Conservation (phyloP, 345 rosid species). For the Euphorbia pulcherrima region DNA sequence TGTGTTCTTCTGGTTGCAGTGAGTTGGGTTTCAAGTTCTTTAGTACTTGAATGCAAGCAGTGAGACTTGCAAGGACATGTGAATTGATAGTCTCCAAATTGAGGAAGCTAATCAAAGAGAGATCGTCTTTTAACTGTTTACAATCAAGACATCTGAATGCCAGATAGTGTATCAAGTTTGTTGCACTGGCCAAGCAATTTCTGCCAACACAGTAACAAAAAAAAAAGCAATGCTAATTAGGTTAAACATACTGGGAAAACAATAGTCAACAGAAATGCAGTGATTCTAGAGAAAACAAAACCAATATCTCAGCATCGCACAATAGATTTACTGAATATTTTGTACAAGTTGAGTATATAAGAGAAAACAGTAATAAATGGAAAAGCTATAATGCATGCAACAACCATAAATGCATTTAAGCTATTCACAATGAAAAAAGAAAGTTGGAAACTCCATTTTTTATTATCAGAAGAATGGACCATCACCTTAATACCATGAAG, state of each 20-base stretch:
- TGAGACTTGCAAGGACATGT: slow-evolving; percentile 43
- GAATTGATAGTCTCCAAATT: slow-evolving; percentile 47
- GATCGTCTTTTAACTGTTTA: slow-evolving; percentile 42
- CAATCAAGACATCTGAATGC: slow-evolving; percentile 48
- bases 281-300: not conserved
- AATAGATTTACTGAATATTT: not conserved
- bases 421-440: not conserved
- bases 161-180: slow-evolving; percentile 56
- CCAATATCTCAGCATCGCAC: not conserved
- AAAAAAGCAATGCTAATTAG: not conserved
- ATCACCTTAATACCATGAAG: not conserved
- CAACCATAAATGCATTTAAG: not conserved
- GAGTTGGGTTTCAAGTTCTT: slow-evolving; percentile 27
- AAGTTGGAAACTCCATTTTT: not conserved
- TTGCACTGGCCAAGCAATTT: slow-evolving; percentile 45
- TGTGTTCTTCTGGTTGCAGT: slow-evolving; percentile 13
- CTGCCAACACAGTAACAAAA: slow-evolving; percentile 28
- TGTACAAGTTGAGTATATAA: not conserved
- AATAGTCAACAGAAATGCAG: not conserved
- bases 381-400: not conserved
- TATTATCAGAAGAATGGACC: not conserved
- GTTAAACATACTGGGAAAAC: not conserved
- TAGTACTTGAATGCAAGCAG: slow-evolving; percentile 39
- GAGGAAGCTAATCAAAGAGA: slow-evolving; percentile 40
- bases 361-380: not conserved